Base-by-base conservation (phyloP, 345 rosid species). In the Brassica incana region DNA sequence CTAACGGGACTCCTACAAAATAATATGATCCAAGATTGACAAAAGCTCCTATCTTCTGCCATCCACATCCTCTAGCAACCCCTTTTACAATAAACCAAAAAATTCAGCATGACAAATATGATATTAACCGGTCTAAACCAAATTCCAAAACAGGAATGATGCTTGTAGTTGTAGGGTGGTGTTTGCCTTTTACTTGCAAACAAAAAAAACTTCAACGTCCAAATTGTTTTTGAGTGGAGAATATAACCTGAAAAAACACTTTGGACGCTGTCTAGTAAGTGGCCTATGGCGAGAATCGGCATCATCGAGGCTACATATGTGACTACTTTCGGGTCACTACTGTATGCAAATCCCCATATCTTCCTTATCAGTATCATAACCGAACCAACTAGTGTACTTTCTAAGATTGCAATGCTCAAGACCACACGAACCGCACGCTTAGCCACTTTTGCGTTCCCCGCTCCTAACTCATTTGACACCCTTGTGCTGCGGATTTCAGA, bases 391-490 rank as follows among this genome's bases (percentile, higher is more conserved):
- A 70, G 36, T 36, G 75, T 33, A 27, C 89, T 86, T 68, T 89
- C 88, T 36, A 82, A 18, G 5, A 87, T 40, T 15, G 89, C 85
- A 35, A 89, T 75, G 33, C 69, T 52, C 40, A 87, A 32, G 83
- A 89, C 82, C 29, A 91, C 81, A 1, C 25, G 48, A 11, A 89
- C 78, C 2, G 90, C 89, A 52, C 86, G 74, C 10, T 71, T 80
- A 2, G 95, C 90, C 1, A 71, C 84, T 62, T 68, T 65, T 0
- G 90, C 72, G 5, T 72, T 36, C 32, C 90, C 89, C 0, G 91
- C 89, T 4, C 95, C 95, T 30, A 90, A 68, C 80, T 90, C 95
- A 76, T 90, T 90, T n/a, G 89, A 82, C 18, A 87, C 88, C 64
- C 92, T 83, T 38, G 88, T 88, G 63, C 89, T 85, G 71, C 25